Evolutionary conservation across 257 asterid species (phyloP).

Genomic region (Linaria vulgaris): DNA sequence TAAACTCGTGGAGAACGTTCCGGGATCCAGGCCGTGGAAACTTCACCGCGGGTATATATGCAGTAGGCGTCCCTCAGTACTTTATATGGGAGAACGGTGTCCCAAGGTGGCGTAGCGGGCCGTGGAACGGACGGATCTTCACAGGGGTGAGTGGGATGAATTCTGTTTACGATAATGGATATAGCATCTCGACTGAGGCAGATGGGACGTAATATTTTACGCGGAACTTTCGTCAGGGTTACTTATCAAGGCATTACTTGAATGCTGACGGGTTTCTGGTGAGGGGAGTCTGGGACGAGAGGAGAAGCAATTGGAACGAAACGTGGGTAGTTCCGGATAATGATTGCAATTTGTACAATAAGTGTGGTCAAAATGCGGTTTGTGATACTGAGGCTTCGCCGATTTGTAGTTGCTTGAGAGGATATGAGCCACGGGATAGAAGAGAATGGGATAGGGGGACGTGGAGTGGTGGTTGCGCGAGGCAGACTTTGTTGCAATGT

Average conservation of each 20-base stretch:
- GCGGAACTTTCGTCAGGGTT: too few species aligned
- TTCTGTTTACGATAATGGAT: slow-evolving; percentile 26
- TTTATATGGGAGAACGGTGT: slow-evolving; percentile 25
- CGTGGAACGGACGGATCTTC: slow-evolving; percentile 43
- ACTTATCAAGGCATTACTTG: too few species aligned
- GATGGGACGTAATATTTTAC: slow-evolving; percentile 34
- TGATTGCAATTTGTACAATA: slow-evolving; percentile 37
- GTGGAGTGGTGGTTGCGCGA: slow-evolving; percentile 48
- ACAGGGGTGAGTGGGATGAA: slow-evolving; percentile 37
- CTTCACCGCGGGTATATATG: slow-evolving; percentile 27
- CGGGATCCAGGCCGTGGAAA: slow-evolving; percentile 35
- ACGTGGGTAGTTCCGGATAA: slow-evolving; percentile 21
- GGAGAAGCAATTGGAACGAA: slow-evolving; percentile 21
- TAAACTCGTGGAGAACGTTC: slow-evolving; percentile 35
- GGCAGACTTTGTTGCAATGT: slow-evolving; percentile 29
- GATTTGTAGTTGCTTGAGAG: slow-evolving; percentile 37
- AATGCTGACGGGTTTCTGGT: slow-evolving; percentile 23
- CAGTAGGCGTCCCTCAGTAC: slow-evolving; percentile 25
- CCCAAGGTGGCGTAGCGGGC: slow-evolving; percentile 41
- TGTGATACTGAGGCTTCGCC: slow-evolving; percentile 32
- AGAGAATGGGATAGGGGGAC: slow-evolving; percentile 44
- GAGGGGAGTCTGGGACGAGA: slow-evolving; percentile 27
- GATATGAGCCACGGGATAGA: slow-evolving; percentile 32
- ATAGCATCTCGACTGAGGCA: slow-evolving; percentile 9
- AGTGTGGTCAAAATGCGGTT: slow-evolving; percentile 39